phyloP scores from a whole-genome alignment of 306 rosid species.

The Casuarina cunninghamiana region DNA sequence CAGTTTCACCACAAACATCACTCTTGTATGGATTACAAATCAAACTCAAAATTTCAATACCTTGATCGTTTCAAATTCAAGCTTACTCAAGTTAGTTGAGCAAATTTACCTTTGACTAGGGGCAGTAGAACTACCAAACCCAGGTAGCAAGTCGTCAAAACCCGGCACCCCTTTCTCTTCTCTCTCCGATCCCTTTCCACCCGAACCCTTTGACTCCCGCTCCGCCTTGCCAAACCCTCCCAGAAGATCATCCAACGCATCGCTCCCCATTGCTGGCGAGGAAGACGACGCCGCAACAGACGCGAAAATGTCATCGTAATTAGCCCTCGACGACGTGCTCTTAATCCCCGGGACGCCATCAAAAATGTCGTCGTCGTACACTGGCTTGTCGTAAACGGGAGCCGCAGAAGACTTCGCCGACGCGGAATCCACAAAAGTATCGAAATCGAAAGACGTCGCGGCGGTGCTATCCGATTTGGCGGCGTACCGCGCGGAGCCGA shows the following conservation, averaged over 20 bases:
- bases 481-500: slow-evolving; percentile 38
- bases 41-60: background rate
- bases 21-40: background rate
- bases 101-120: slow-evolving; percentile 59
- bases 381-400: slow-evolving; percentile 77
- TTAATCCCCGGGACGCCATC: slow-evolving; percentile 81
- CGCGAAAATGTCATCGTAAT: slow-evolving; percentile 58
- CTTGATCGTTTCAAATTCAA: background rate
- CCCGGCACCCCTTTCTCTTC: slow-evolving; percentile 45
- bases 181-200: slow-evolving; percentile 45
- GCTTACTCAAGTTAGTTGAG: slow-evolving; percentile 21
- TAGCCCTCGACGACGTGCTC: slow-evolving; percentile 54
- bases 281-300: slow-evolving; percentile 42
- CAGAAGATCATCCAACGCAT: slow-evolving; percentile 76
- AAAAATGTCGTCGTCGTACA: slow-evolving; percentile 87
- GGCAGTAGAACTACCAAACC: slow-evolving; percentile 59
- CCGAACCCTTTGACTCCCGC: slow-evolving; percentile 50
- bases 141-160: slow-evolving; percentile 83
- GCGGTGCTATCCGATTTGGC: slow-evolving; percentile 48
- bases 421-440: slow-evolving; percentile 45
- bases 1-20: background rate
- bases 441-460: slow-evolving; percentile 55
- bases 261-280: slow-evolving; percentile 41
- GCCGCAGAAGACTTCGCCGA: slow-evolving; percentile 44
- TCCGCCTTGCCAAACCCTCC: slow-evolving; percentile 77